phyloP scores from a whole-genome alignment of 108 stramenopile genomes.

The Aureococcus anophagefferens region DNA sequence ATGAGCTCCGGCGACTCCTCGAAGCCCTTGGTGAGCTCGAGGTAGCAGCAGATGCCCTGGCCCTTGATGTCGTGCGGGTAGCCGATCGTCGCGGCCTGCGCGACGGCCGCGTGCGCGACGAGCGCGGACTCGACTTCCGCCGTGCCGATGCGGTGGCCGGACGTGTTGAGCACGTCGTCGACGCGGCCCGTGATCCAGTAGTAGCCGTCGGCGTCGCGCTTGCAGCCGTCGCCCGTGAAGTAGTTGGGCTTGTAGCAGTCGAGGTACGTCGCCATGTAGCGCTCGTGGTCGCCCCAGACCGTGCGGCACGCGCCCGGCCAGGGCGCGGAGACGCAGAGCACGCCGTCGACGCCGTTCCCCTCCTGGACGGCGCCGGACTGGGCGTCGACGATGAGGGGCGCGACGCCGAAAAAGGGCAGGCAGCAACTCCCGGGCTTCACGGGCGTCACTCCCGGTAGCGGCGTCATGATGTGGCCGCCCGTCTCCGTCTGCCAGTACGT shows the following conservation, averaged over 20 bases:
- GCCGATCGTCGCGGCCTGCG: constrained; percentile 72
- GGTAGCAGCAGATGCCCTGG: constrained; percentile 70
- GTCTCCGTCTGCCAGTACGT: constrained; percentile 99
- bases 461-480: constrained; percentile 86
- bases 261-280: constrained; percentile 82
- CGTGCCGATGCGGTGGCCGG: constrained; percentile 90
- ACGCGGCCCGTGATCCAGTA: constrained; percentile 94
- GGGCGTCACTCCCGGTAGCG: constrained; percentile 82
- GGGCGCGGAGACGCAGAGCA: constrained; percentile 76
- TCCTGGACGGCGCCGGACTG: constrained; percentile 52
- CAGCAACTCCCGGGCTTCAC: constrained; percentile 92
- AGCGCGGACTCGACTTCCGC: constrained; percentile 87
- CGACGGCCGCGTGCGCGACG: constrained; percentile 67
- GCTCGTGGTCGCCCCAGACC: constrained; percentile 82
- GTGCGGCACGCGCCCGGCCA: constrained; percentile 95
- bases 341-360: constrained; percentile 70
- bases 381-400: constrained; percentile 78
- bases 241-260: constrained; percentile 89
- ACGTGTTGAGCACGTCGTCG: constrained; percentile 90
- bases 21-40: constrained; percentile 55
- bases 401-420: constrained; percentile 86
- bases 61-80: constrained; percentile 77
- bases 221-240: constrained; percentile 90
- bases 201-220: constrained; percentile 80
- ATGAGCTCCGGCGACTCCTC: constrained; percentile 44